These are phyloP conservation scores for Blastobotrys arbuscula DNA, from an alignment of 1,139 yeast genomes.

Conservation along the genomic window DNA sequence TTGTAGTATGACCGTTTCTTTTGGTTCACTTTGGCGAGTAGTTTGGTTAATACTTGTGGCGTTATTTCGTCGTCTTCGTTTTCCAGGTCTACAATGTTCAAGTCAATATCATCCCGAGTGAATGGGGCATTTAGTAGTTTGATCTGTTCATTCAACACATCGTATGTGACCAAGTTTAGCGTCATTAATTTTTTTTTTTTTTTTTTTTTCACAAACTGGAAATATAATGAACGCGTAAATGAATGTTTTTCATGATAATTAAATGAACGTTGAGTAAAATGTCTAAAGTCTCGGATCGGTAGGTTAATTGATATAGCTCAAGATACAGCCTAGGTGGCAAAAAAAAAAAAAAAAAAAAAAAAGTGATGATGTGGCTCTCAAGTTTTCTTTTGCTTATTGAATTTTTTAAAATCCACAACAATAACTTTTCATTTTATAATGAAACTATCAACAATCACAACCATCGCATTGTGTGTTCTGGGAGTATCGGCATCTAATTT, in stretches of 20 bases:
- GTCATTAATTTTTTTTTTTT: neutral
- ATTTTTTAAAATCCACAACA: too few species aligned
- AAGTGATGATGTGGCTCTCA: too few species aligned
- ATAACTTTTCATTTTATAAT: too few species aligned
- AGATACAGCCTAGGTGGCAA: too few species aligned
- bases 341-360: too few species aligned
- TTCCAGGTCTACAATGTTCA: conserved; percentile 11
- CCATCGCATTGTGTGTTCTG: neutral
- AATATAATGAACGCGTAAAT: too few species aligned
- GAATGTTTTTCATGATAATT: too few species aligned
- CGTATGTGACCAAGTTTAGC: conserved; percentile 10
- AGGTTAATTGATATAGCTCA: too few species aligned
- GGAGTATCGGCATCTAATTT: neutral
- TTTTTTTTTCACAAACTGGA: too few species aligned
- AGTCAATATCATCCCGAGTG: conserved; percentile 7
- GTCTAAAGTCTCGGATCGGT: too few species aligned
- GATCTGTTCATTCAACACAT: conserved; percentile 21
- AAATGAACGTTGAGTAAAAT: too few species aligned
- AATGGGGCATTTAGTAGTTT: conserved; percentile 16
- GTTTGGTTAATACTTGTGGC: conserved; percentile 13
- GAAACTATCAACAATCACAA: neutral
- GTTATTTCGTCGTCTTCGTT: conserved; percentile 6
- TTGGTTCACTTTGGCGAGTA: conserved; percentile 17
- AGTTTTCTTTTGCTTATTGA: too few species aligned
- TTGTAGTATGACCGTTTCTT: conserved; percentile 16